Evolutionary conservation across 139 green algal genomes (phyloP).

Genomic region (Spirogloea muscicola): DNA sequence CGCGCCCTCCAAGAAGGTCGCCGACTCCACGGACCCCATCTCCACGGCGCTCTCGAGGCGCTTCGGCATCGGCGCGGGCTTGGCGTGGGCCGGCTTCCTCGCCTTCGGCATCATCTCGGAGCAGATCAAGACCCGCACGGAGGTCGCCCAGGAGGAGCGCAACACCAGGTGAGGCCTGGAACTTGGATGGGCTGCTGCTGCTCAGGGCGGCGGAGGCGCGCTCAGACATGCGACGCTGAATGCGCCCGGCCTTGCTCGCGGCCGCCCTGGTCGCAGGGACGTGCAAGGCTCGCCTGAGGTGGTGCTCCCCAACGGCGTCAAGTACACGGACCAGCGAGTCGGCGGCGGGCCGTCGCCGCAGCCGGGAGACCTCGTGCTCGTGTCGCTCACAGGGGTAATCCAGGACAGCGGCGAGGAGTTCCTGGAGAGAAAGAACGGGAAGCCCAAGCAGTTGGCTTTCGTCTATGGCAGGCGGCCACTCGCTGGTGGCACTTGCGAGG

Average conservation of each 20-base stretch:
- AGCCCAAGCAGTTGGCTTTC: no score
- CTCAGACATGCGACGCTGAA: no score
- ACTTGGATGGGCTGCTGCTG: no score
- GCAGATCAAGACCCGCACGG: slow-evolving; percentile 58
- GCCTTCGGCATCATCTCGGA: slow-evolving; percentile 81
- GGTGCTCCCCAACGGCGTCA: not conserved
- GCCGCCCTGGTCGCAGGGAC: no score
- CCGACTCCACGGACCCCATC: slow-evolving; percentile 52
- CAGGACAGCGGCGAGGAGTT: not conserved
- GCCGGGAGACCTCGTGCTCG: slow-evolving; percentile 22
- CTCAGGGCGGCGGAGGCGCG: no score
- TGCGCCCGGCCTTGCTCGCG: no score
- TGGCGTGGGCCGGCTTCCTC: slow-evolving; percentile 87
- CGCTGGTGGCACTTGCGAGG: not conserved
- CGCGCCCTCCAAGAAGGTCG: no score
- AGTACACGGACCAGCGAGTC: slow-evolving; percentile 22
- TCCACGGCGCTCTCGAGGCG: slow-evolving; percentile 48
- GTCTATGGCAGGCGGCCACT: slow-evolving; percentile 22
- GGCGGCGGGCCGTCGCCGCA: slow-evolving; percentile 12
- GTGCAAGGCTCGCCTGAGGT: slow-evolving; percentile 4
- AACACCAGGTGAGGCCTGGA: slow-evolving; percentile 26
- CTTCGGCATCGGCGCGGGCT: slow-evolving; percentile 73
- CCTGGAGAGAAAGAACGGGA: slow-evolving; percentile 16
- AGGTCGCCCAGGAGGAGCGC: slow-evolving; percentile 27
- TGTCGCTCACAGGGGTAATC: not conserved